Percentiles rank a stretch among this genome's conserved stretches.
phyloP scores from a whole-genome alignment of 371 early-diverging fungal genomes.

The Spiromyces aspiralis region DNA sequence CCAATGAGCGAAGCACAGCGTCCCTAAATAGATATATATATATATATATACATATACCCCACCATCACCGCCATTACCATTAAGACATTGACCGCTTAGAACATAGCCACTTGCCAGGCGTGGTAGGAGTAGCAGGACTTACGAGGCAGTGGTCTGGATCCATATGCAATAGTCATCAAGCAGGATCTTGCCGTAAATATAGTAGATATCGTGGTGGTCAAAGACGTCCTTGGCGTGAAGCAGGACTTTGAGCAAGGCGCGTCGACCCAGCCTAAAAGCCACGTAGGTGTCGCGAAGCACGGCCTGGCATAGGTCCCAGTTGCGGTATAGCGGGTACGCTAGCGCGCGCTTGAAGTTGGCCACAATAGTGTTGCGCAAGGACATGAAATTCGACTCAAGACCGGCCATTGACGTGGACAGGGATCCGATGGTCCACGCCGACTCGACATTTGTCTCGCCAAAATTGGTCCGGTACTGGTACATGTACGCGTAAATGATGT shows the following conservation, averaged over 20 bases:
- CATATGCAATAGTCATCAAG: slow-evolving; percentile 95
- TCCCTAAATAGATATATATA: too few species aligned
- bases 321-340: slow-evolving; percentile 70
- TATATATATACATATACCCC: too few species aligned
- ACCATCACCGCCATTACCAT: neutral
- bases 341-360: slow-evolving; percentile 60
- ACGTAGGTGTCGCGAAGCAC: slow-evolving; percentile 64
- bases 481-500: slow-evolving; percentile 77
- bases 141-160: slow-evolving; percentile 57
- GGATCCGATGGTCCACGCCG: slow-evolving; percentile 80
- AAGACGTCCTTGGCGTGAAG: slow-evolving; percentile 59
- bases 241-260: slow-evolving; percentile 61
- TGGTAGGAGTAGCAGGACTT: slow-evolving; percentile 1
- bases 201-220: slow-evolving; percentile 72
- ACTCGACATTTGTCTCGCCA: slow-evolving; percentile 79
- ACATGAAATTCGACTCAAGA: slow-evolving; percentile 37
- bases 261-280: slow-evolving; percentile 64
- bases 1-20: slow-evolving; percentile 46
- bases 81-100: too few species aligned
- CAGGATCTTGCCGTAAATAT: slow-evolving; percentile 66
- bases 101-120: too few species aligned
- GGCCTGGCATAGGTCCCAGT: slow-evolving; percentile 48
- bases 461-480: slow-evolving; percentile 71
- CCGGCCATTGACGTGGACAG: slow-evolving; percentile 61
- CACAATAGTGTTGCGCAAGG: slow-evolving; percentile 40